phyloP scores from a whole-genome alignment of 139 green algal species.

The Tetradesmus lagerheimii region DNA sequence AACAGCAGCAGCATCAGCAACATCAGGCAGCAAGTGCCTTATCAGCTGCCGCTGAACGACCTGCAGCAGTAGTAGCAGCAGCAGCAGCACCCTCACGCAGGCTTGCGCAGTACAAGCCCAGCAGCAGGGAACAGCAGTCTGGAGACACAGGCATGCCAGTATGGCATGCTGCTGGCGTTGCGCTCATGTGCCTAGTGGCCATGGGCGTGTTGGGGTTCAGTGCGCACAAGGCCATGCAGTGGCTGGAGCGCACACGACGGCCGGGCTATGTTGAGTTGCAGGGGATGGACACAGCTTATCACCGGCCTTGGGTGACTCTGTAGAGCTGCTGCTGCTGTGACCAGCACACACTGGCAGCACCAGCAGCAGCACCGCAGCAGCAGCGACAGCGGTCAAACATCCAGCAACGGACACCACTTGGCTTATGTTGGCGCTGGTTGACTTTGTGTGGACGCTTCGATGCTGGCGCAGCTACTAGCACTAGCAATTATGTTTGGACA shows the following conservation, averaged over 20 bases:
- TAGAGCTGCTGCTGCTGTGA: background rate
- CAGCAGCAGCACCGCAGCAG: background rate
- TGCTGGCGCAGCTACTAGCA: no score
- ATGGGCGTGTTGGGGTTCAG: background rate
- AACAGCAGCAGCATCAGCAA: background rate
- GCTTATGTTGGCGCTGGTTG: no score
- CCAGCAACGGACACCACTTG: no score
- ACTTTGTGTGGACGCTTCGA: no score
- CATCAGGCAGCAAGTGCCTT: background rate
- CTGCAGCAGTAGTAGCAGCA: background rate
- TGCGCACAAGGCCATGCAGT: slow-evolving; percentile 27
- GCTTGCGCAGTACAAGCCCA: slow-evolving; percentile 5
- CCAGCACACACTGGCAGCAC: background rate
- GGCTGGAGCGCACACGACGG: background rate
- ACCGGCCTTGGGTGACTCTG: background rate
- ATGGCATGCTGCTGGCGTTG: background rate
- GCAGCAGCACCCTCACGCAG: background rate
- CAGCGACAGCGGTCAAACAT: background rate
- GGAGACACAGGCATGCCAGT: background rate
- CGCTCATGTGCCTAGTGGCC: background rate
- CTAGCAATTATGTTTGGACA: no score
- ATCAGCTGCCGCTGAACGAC: background rate
- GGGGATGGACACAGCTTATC: slow-evolving; percentile 25
- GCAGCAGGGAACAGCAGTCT: background rate
- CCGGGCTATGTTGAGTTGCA: slow-evolving; percentile 43